These are phyloP conservation scores for Antitrichia curtipendula DNA, from an alignment of 225 moss, liverwort and hornwort species.

Conservation along the genomic window DNA sequence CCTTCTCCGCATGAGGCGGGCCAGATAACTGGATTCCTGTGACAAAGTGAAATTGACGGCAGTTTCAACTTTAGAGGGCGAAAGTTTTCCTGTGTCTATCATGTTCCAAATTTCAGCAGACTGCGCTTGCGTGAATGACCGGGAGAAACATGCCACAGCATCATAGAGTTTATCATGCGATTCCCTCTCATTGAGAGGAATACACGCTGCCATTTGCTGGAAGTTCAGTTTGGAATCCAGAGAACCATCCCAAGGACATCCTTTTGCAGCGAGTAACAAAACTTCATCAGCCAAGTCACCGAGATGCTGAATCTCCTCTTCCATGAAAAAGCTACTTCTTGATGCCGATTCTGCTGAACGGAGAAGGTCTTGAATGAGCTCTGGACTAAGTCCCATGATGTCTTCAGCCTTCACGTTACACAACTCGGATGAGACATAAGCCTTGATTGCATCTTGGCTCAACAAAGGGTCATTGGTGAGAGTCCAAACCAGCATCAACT, in stretches of 20 bases:
- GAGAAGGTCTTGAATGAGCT: background rate
- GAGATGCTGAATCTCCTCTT: background rate
- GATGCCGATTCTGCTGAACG: background rate
- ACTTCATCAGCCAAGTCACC: background rate
- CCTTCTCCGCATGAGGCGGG: background rate
- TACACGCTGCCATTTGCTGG: background rate
- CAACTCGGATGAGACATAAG: background rate
- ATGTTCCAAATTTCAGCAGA: background rate
- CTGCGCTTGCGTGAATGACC: background rate
- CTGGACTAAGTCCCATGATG: background rate
- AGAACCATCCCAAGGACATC: background rate
- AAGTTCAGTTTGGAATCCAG: background rate
- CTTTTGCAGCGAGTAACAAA: background rate
- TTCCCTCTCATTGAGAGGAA: background rate
- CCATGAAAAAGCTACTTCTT: background rate
- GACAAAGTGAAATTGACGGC: background rate
- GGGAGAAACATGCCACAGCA: background rate
- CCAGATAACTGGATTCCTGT: background rate
- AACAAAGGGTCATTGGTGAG: background rate
- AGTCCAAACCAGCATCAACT: background rate
- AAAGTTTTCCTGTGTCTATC: background rate
- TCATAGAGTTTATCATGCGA: constrained; percentile 6
- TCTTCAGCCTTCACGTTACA: background rate
- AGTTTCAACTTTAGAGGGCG: background rate
- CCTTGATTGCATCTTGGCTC: background rate